These are phyloP conservation scores for Geotrichum cucujoidarum DNA, from an alignment of 1,139 yeast genomes.

Conservation along the genomic window DNA sequence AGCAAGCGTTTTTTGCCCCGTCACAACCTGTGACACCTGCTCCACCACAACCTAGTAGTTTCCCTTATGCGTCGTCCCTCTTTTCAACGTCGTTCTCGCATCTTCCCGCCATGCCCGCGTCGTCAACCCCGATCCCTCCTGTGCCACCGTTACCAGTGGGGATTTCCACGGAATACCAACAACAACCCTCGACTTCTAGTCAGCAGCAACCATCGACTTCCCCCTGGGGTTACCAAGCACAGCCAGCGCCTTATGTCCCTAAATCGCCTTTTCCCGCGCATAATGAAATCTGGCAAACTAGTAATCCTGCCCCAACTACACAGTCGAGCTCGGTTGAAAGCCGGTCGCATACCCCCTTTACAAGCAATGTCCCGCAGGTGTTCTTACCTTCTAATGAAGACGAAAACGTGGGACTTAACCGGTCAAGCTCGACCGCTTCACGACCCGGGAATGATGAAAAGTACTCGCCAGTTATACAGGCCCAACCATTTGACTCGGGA, in stretches of 20 bases:
- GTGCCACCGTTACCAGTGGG: slow-evolving; percentile 1
- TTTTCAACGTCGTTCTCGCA: slow-evolving; percentile 11
- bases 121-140: background rate
- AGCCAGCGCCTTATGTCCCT: too few relatives aligned
- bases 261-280: too few relatives aligned
- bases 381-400: background rate
- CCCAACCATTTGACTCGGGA: slow-evolving; percentile 6
- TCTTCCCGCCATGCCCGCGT: slow-evolving; percentile 7
- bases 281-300: too few relatives aligned
- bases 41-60: slow-evolving; percentile 8
- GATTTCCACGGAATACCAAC: too few relatives aligned
- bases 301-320: slow-evolving; percentile 7
- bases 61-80: slow-evolving; percentile 6
- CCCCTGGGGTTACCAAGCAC: too few relatives aligned
- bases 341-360: slow-evolving; percentile 17
- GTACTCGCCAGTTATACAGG: background rate
- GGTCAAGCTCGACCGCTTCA: slow-evolving; percentile 9
- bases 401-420: background rate
- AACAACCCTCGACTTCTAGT: background rate
- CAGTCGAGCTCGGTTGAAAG: slow-evolving; percentile 13
- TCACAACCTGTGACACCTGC: too few relatives aligned
- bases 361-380: background rate
- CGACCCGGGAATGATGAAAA: background rate
- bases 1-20: slow-evolving; percentile 23
- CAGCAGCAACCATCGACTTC: too few relatives aligned